Conservation (phyloP, 129 eudicot genomes). For the Flaveria ramosissima region DNA sequence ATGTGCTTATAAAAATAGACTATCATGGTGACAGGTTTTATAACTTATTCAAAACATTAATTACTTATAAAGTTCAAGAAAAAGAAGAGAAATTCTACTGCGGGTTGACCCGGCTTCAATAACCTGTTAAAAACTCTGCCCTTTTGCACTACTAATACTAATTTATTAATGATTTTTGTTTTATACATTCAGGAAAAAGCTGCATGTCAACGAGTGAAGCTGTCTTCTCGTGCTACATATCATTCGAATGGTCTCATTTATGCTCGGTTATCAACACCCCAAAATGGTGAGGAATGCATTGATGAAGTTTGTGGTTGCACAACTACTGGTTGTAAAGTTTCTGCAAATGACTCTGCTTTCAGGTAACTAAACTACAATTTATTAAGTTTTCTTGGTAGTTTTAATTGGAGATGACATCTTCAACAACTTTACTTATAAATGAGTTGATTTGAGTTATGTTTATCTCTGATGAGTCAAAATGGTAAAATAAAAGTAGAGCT, state of each 20-base stretch:
- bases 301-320: not conserved
- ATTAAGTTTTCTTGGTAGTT: too few relatives aligned
- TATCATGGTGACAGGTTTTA: constrained; percentile 2
- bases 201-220: too few relatives aligned
- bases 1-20: not conserved
- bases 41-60: not conserved
- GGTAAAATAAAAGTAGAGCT: too few relatives aligned
- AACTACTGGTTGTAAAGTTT: not conserved
- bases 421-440: too few relatives aligned
- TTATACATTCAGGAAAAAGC: not conserved
- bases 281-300: not conserved
- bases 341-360: not conserved
- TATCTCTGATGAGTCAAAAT: too few relatives aligned
- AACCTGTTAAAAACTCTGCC: not conserved
- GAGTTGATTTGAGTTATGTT: too few relatives aligned
- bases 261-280: not conserved
- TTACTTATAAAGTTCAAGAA: too few relatives aligned
- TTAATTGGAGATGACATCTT: too few relatives aligned
- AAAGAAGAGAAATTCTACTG: too few relatives aligned
- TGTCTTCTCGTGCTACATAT: too few relatives aligned
- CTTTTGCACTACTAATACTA: not conserved
- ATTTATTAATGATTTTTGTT: not conserved
- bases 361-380: not conserved
- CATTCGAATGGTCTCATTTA: too few relatives aligned
- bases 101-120: too few relatives aligned